phyloP scores from a whole-genome alignment of 2,329 filamentous ascomycete species.

The Diaporthe batatas region DNA sequence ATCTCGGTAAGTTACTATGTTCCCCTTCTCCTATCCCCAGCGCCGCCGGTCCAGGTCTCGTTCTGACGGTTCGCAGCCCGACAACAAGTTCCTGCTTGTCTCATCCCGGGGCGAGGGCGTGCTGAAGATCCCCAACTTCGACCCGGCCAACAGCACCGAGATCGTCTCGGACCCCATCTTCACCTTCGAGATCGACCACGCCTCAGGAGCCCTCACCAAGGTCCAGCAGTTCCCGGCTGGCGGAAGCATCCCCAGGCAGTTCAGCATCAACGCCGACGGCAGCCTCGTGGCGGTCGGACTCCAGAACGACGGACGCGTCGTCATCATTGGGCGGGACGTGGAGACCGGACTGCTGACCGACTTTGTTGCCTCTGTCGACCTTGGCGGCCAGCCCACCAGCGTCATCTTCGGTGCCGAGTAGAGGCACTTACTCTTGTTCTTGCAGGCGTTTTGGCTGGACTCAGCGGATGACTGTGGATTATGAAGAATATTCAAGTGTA shows the following conservation, averaged over 20 bases:
- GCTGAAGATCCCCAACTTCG: constrained; percentile 60
- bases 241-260: constrained; percentile 75
- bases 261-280: constrained; percentile 75
- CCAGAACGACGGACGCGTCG: constrained; percentile 71
- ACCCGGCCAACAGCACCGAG: constrained; percentile 54
- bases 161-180: constrained; percentile 75
- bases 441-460: not conserved
- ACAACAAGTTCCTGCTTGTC: constrained; percentile 73
- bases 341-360: constrained; percentile 68
- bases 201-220: constrained; percentile 67
- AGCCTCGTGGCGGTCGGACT: constrained; percentile 75
- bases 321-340: constrained; percentile 71
- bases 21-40: not conserved
- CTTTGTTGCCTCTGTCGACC: constrained; percentile 57
- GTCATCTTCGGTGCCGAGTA: constrained; percentile 56
- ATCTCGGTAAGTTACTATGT: constrained; percentile 65
- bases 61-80: constrained; percentile 57
- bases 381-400: constrained; percentile 61
- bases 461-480: not conserved
- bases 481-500: constrained; percentile 16
- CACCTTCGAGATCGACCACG: constrained; percentile 68
- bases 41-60: not conserved
- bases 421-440: not conserved
- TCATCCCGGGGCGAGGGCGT: constrained; percentile 75
- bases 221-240: constrained; percentile 73